Evolutionary conservation across 139 green algal genomes (phyloP).

Genomic region (Coelastrella sp.): DNA sequence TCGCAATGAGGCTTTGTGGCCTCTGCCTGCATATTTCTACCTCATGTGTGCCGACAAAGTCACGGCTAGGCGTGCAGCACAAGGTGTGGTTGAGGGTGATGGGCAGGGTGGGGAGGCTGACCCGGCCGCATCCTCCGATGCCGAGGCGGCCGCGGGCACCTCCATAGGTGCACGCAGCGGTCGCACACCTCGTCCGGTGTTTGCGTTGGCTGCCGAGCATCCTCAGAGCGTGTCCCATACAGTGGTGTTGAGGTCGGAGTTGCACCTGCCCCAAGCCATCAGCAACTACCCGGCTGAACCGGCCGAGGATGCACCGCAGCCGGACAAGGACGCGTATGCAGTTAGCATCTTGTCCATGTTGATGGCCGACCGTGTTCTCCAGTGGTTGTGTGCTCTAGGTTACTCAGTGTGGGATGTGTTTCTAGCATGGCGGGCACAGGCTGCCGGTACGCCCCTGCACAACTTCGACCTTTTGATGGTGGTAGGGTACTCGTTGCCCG

Average conservation of each 20-base stretch:
- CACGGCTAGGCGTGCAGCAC: background rate
- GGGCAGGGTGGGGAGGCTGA: background rate
- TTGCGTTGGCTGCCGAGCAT: background rate
- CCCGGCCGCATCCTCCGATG: background rate
- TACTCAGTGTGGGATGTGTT: background rate
- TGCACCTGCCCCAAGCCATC: slow-evolving; percentile 1
- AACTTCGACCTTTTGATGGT: background rate
- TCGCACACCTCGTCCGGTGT: too few species aligned
- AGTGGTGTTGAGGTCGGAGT: background rate
- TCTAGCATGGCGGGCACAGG: background rate
- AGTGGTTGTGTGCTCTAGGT: background rate
- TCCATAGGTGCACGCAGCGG: background rate
- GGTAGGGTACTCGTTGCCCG: background rate
- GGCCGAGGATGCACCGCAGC: background rate
- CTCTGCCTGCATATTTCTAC: background rate
- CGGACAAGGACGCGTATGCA: background rate
- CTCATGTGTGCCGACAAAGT: background rate
- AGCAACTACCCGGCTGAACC: background rate
- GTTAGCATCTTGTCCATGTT: background rate
- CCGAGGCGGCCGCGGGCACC: background rate
- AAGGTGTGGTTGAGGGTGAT: background rate
- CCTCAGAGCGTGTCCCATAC: background rate
- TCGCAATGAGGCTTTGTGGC: background rate
- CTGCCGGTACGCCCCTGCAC: too few species aligned
- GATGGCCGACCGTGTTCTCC: background rate